phyloP scores from a whole-genome alignment of 768 basidiomycete genomes.

The Rhizopogon sp. region DNA sequence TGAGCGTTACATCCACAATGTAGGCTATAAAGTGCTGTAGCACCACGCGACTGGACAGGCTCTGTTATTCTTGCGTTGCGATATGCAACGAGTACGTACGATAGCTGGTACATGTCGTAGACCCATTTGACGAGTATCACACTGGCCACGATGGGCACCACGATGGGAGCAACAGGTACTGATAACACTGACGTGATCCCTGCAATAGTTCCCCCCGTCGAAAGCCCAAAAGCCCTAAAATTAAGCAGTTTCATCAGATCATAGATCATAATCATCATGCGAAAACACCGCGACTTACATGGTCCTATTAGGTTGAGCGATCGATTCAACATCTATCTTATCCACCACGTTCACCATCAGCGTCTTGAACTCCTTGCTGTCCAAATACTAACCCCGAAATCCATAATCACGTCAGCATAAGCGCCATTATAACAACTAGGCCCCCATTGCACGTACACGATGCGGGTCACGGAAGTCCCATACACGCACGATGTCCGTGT shows the following conservation, averaged over 20 bases:
- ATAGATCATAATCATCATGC: no score
- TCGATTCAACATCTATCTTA: not conserved
- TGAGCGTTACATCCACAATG: constrained; percentile 20
- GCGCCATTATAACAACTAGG: no score
- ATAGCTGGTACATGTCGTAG: not conserved
- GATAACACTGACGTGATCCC: not conserved
- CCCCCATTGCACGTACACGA: not conserved
- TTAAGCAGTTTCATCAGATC: no score
- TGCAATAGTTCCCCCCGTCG: not conserved
- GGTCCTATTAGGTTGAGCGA: not conserved
- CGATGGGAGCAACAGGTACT: not conserved
- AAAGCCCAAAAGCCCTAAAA: no score
- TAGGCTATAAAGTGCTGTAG: constrained; percentile 17
- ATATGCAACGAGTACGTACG: not conserved
- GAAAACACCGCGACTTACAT: not conserved
- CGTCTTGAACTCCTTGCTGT: not conserved
- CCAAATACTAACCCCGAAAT: not conserved
- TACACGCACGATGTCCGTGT: constrained; percentile 11
- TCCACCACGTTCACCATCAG: not conserved
- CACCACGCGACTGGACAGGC: not conserved
- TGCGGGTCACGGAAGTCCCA: constrained; percentile 13
- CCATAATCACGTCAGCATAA: not conserved
- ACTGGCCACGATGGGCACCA: not conserved
- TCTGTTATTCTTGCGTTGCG: not conserved
- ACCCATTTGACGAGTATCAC: not conserved